phyloP scores from a whole-genome alignment of 23 red algal genomes.

The Rhodosorus marinus region DNA sequence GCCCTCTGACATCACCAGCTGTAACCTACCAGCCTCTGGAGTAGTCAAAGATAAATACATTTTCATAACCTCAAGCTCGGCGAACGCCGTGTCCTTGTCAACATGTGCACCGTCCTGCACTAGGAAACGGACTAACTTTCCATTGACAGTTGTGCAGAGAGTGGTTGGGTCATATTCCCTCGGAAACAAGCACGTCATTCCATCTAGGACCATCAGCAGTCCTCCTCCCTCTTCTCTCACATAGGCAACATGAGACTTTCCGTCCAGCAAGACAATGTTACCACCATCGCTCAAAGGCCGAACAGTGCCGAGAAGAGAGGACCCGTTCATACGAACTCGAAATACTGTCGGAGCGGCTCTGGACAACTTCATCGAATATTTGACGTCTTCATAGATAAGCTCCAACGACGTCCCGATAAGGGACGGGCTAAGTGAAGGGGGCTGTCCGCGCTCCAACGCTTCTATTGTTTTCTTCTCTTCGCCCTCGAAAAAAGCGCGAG shows the following conservation, averaged over 20 bases:
- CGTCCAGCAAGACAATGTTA: constrained; percentile 56
- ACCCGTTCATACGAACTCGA: constrained; percentile 2
- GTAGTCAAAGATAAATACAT: constrained; percentile 87
- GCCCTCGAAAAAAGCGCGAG: constrained; percentile 23
- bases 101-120: constrained; percentile 63
- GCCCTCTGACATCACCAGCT: constrained; percentile 33
- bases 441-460: constrained; percentile 78
- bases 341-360: constrained; percentile 56
- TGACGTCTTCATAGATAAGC: constrained; percentile 83
- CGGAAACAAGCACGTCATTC: constrained; percentile 63
- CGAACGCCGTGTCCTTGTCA: constrained; percentile 26
- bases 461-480: constrained; percentile 26
- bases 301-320: constrained; percentile 34
- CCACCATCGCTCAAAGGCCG: constrained; percentile 75
- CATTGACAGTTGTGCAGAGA: constrained; percentile 42
- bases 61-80: constrained; percentile 98
- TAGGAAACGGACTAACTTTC: constrained; percentile 83
- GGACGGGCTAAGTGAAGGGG: constrained; percentile 33
- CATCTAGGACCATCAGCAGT: constrained; percentile 75
- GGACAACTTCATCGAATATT: constrained; percentile 55
- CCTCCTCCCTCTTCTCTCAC: constrained; percentile 46
- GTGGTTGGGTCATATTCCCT: constrained; percentile 65
- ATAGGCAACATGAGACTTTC: constrained; percentile 75
- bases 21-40: constrained; percentile 51
- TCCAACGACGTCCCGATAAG: constrained; percentile 67